A percentile compares a stretch with the other conserved stretches of the same genome.
phyloP scores from a whole-genome alignment of 805 yeast genomes.

The Pichia kluyveri region DNA sequence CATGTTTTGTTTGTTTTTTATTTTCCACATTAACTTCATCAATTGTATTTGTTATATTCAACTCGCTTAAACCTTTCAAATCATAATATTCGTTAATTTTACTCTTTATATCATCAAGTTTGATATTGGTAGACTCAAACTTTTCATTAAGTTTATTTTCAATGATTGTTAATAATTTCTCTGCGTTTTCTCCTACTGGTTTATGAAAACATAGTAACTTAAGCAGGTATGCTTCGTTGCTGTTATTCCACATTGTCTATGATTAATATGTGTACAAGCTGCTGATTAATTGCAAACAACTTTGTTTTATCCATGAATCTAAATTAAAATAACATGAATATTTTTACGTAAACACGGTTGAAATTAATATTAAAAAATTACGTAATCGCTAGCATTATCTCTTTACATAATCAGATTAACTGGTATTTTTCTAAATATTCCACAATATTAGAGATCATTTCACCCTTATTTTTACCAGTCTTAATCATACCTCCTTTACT shows the following conservation, averaged over 20 bases:
- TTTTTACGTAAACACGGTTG: too few species aligned
- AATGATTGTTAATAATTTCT: conserved; percentile 10
- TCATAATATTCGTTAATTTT: conserved; percentile 21
- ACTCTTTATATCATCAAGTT: conserved; percentile 10
- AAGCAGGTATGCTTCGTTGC: conserved; percentile 17
- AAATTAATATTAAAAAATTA: too few species aligned
- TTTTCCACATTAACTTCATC: not conserved
- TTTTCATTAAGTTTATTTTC: conserved; percentile 13
- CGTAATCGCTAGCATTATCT: too few species aligned
- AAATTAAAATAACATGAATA: too few species aligned
- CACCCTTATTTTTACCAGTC: conserved; percentile 32
- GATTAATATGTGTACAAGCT: too few species aligned
- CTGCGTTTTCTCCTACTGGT: conserved; percentile 20
- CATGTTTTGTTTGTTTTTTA: conserved; percentile 2
- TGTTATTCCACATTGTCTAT: conserved; percentile 14
- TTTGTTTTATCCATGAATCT: too few species aligned
- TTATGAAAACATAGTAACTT: conserved; percentile 21
- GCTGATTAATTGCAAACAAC: too few species aligned
- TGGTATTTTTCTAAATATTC: conserved; percentile 12
- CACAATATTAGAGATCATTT: conserved; percentile 32
- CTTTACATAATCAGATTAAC: not conserved
- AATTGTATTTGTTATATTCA: conserved; percentile 13
- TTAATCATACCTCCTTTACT: conserved; percentile 28
- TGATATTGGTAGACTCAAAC: conserved; percentile 11
- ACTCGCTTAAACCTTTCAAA: conserved; percentile 17